Percentiles rank a stretch among this genome's conserved stretches.
phyloP scores from a whole-genome alignment of 352 stramenopile genomes.

The Pilasporangium apinafurcum region DNA sequence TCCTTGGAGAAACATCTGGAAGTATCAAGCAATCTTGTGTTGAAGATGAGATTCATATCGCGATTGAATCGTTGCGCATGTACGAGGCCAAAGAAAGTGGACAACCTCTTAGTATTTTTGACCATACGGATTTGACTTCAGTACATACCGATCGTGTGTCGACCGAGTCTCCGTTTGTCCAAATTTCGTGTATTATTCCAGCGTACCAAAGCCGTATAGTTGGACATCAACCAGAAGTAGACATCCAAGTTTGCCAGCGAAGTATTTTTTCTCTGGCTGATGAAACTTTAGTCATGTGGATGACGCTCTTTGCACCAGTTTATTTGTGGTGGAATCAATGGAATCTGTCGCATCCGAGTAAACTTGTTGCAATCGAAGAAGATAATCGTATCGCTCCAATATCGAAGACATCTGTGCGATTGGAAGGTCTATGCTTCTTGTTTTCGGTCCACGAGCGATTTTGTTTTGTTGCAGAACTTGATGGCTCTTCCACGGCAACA shows the following conservation, averaged over 20 bases:
- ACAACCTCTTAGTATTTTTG: constrained; percentile 36
- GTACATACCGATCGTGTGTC: too few species aligned
- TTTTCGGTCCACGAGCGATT: constrained; percentile 54
- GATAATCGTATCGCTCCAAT: constrained; percentile 58
- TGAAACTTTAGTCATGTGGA: constrained; percentile 71
- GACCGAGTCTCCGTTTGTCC: constrained; percentile 20
- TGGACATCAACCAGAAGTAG: constrained; percentile 57
- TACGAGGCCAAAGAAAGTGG: constrained; percentile 27
- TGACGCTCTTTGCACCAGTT: constrained; percentile 68
- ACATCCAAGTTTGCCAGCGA: constrained; percentile 37
- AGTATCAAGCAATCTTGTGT: constrained; percentile 80
- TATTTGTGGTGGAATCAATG: constrained; percentile 85
- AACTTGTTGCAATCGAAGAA: constrained; percentile 31
- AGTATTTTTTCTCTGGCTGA: constrained; percentile 61
- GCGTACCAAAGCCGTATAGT: constrained; percentile 78
- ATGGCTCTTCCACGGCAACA: constrained; percentile 15
- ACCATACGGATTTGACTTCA: constrained; percentile 6
- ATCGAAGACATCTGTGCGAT: constrained; percentile 39
- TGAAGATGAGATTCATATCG: constrained; percentile 73
- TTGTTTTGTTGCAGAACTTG: constrained; percentile 45
- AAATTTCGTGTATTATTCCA: constrained; percentile 60
- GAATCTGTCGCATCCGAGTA: constrained; percentile 66
- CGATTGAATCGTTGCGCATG: constrained; percentile 50
- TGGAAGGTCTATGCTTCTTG: constrained; percentile 41
- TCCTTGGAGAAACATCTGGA: constrained; percentile 33